Evolutionary conservation across 805 yeast species (phyloP), one percentile per base, ranked within the genome.

Genomic region (Yamadazyma ubonensis): DNA sequence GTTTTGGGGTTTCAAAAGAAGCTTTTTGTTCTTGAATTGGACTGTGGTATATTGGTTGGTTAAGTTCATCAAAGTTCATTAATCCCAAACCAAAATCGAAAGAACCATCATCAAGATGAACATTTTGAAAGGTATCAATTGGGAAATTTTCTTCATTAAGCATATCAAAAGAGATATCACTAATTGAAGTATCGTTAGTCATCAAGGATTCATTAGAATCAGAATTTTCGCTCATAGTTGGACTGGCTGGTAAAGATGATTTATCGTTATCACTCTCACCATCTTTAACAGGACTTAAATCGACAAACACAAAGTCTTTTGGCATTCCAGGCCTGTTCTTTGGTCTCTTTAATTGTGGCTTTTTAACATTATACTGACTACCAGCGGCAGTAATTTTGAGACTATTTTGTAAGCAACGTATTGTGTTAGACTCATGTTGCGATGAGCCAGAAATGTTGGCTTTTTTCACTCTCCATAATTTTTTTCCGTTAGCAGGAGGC

Each of bases 401-500:
- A n/a, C 72, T 65, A 46, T 61, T 69, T 51, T 67, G 61, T 43
- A 67, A 62, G 49, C 74, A 69, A 43, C 66, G 70, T 3, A 42
- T 32, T 2, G 51, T 44, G 39, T 54, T 55, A 10, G 66, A 54
- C 30, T 57, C 53, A 23, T 44, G 46, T 25, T 42, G 44, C n/a
- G 48, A 39, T 16, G 44, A 30, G 35, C 35, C 35, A 14, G 37
- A 30, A 11, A 41, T 35, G 25, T 35, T 35, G n/a, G 55, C 30
- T 44, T 63, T 57, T 50, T 62, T 67, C 32, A 67, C 71, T 55
- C 73, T 63, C 74, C 74, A 69, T 46, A 67, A 54, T 44, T 67
- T 69, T 41, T 61, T 67, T 28, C 74, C 74, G 49, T 68, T 67
- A 42, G 71, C 70, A 33, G 74, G 73, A 38, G 73, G 73, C 45